phyloP scores from a whole-genome alignment of 305 asterid genomes.

The Ilex paraguariensis region DNA sequence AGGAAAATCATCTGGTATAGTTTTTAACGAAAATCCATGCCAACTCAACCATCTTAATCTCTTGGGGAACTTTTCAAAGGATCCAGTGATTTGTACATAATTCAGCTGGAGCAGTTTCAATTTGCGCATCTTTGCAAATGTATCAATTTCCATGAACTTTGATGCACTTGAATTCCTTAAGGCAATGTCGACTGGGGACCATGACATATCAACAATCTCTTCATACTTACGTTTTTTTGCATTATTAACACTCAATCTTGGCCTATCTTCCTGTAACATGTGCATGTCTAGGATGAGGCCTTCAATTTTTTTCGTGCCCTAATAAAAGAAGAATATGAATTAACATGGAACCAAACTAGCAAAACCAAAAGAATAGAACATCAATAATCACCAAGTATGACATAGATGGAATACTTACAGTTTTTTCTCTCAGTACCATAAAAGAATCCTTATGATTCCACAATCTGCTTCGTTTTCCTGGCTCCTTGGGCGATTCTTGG shows the following conservation, averaged over 20 bases:
- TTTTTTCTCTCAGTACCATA: too few species aligned
- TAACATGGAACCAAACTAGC: too few species aligned
- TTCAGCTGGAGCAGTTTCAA: background rate
- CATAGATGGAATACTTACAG: too few species aligned
- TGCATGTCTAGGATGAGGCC: slow-evolving; percentile 10
- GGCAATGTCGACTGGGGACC: background rate
- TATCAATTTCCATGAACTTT: background rate
- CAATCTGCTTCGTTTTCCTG: background rate
- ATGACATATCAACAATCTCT: background rate
- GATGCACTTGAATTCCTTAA: background rate
- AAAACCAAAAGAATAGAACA: too few species aligned
- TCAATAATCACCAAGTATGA: too few species aligned
- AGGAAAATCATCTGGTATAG: background rate
- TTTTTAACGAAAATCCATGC: background rate
- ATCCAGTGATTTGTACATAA: background rate
- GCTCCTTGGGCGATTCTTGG: too few species aligned
- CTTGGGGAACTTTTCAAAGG: background rate
- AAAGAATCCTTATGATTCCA: too few species aligned
- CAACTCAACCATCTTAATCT: background rate
- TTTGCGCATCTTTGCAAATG: background rate
- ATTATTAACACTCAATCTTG: background rate
- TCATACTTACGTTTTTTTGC: background rate
- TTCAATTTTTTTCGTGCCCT: too few species aligned
- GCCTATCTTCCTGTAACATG: slow-evolving; percentile 5
- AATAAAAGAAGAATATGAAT: too few species aligned